phyloP scores from a whole-genome alignment of 75 land plant species.

The Pseudotsuga menziesii region DNA sequence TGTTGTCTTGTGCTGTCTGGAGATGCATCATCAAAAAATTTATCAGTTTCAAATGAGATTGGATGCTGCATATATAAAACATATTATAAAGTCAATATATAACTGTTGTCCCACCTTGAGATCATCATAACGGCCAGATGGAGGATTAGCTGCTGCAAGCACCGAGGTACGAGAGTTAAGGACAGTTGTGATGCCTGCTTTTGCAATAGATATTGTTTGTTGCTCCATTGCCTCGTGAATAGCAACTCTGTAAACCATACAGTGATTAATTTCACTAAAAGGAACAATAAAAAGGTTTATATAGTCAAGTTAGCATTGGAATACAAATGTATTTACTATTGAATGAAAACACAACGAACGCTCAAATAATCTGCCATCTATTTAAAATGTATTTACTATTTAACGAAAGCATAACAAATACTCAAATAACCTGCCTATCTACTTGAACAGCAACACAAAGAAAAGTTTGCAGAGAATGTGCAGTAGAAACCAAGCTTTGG shows the following conservation, averaged over 20 bases:
- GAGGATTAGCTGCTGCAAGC: constrained; percentile 99
- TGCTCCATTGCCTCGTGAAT: constrained; percentile 99
- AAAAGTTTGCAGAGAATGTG: not conserved
- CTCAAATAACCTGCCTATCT: not conserved
- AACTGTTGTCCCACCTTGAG: constrained; percentile 57
- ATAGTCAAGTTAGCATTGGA: no score
- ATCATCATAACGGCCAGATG: constrained; percentile 98
- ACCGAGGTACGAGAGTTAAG: constrained; percentile 97
- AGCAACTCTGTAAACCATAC: constrained; percentile 65
- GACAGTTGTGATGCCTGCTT: constrained; percentile 99
- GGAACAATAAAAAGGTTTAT: no score
- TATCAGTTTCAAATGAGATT: not conserved
- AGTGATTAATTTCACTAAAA: not conserved
- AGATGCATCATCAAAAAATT: not conserved
- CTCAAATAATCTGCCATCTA: not conserved
- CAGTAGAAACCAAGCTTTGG: no score
- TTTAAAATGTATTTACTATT: not conserved
- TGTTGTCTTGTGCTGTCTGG: constrained; percentile 99
- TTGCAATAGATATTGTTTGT: constrained; percentile 98
- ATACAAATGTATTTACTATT: no score
- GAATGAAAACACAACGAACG: no score
- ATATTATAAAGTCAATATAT: not conserved
- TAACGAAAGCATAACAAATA: not conserved
- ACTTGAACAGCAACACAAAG: not conserved
- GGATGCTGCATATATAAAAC: not conserved